Evolutionary conservation across 495 filamentous ascomycete species (phyloP).

Genomic region (Trichodelitschia bisporula): DNA sequence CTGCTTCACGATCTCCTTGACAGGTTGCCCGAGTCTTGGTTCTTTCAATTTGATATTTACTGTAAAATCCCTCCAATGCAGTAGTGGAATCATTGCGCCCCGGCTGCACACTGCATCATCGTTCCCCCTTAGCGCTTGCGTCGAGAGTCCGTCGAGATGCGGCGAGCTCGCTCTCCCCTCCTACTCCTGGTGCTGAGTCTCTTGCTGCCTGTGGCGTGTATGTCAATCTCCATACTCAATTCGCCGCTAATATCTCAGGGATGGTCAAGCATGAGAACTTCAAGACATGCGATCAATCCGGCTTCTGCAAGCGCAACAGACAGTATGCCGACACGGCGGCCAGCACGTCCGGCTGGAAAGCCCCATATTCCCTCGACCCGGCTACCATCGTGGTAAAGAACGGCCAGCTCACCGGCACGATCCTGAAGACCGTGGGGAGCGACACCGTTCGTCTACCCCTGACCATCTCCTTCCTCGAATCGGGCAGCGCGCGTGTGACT

Average conservation of each 20-base stretch:
- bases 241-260: slow-evolving; percentile 32
- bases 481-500: slow-evolving; percentile 61
- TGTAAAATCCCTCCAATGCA: no score
- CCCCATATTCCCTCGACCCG: slow-evolving; percentile 56
- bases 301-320: slow-evolving; percentile 89
- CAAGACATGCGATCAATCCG: slow-evolving; percentile 84
- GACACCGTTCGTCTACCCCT: slow-evolving; percentile 56
- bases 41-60: no score
- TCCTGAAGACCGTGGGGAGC: slow-evolving; percentile 49
- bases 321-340: slow-evolving; percentile 58
- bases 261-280: slow-evolving; percentile 87
- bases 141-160: no score
- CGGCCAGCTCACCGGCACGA: slow-evolving; percentile 51
- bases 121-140: no score
- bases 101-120: no score
- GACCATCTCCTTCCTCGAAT: slow-evolving; percentile 66
- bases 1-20: no score
- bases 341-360: slow-evolving; percentile 40
- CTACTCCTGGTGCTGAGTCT: background rate
- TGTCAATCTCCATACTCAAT: slow-evolving; percentile 1
- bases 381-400: slow-evolving; percentile 49
- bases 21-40: no score
- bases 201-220: background rate
- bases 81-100: no score
- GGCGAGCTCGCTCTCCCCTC: slow-evolving; percentile 20